Base-by-base conservation (phyloP, 176 grass and related monocot species). In the Thalia dealbata region DNA sequence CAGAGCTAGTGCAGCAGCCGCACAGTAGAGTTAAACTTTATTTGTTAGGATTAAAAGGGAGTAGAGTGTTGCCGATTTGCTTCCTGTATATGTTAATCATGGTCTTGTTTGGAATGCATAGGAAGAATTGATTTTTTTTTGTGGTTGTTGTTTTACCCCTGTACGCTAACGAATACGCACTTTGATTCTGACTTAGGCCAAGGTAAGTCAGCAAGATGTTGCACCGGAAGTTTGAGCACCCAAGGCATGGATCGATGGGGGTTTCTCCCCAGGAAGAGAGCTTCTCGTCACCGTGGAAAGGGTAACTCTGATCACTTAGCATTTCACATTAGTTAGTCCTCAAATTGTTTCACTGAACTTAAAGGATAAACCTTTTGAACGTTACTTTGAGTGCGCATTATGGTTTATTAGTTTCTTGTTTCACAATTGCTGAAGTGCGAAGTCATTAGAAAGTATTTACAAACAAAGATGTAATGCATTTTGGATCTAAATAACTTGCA, bases 221-320 rank as follows among this genome's bases (percentile, higher is more conserved):
- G 50, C 92, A 96, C 79, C 73, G 92, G 27, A 96, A 96, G 86
- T 96, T 96, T 77, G 92, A 96, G 84, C 92, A 96, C 80, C 92
- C 92, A 35, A 89, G 92, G 86, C 92, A 96, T 68, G 92, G 92
- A 13, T 96, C 88, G 71, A 86, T 96, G 70, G 92, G 92, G 54
- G n/a, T 96, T 96, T 77, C 86, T 96, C 60, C 92, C 88, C 23
- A 91, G 88, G 86, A 96, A 96, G 86, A 82, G 92, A 7, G 64
- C 43, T 15, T 84, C 83, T 11, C 92, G 92, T 61, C 92, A 96
- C 76, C 92, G 92, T 64, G 92, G 92, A 74, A 96, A 91, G 83
- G 92, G 92, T 96, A 91, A 10, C 42, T 16, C 1, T 23, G 48
- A 18, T 7, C 51, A 7, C 18, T 18, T 52, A 29, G 51, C 67